Conservation (phyloP, 1,284 basidiomycete species). For the Microbotryum silenes-acaulis region DNA sequence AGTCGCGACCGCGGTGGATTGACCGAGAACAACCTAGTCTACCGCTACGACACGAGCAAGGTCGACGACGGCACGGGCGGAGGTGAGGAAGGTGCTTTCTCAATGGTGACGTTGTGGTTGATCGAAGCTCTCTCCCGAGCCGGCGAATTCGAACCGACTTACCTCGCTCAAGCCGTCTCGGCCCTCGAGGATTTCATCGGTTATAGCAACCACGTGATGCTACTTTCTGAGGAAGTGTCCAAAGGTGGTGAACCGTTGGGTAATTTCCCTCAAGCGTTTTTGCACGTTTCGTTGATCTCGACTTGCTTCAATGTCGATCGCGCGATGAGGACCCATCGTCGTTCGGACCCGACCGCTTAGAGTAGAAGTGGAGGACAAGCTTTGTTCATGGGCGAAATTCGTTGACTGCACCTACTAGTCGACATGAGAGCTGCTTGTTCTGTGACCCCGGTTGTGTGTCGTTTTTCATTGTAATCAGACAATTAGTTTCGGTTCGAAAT, state of each 20-base stretch:
- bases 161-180: conserved; percentile 59
- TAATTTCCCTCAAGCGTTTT: conserved; percentile 31
- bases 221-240: conserved; percentile 60
- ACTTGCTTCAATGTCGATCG: conserved; percentile 29
- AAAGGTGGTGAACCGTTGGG: conserved; percentile 32
- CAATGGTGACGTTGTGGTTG: conserved; percentile 55
- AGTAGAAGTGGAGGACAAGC: too few relatives aligned
- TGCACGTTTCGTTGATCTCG: conserved; percentile 21
- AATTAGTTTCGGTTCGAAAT: too few relatives aligned
- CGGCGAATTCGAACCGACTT: conserved; percentile 59
- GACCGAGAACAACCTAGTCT: conserved; percentile 59
- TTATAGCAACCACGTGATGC: conserved; percentile 74
- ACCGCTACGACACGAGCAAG: conserved; percentile 68
- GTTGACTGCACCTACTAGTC: too few relatives aligned
- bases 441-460: too few relatives aligned
- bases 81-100: conserved; percentile 49
- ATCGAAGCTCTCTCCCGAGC: conserved; percentile 79
- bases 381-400: too few relatives aligned
- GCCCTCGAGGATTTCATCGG: conserved; percentile 71
- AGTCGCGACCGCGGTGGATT: conserved; percentile 71
- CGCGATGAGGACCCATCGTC: neutral
- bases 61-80: conserved; percentile 86
- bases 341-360: too few relatives aligned
- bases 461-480: too few relatives aligned
- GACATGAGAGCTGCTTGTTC: too few relatives aligned